These are phyloP conservation scores for Bolboschoenoplectus hybrid DNA, from an alignment of 202 grass and related monocot genomes.

Conservation along the genomic window DNA sequence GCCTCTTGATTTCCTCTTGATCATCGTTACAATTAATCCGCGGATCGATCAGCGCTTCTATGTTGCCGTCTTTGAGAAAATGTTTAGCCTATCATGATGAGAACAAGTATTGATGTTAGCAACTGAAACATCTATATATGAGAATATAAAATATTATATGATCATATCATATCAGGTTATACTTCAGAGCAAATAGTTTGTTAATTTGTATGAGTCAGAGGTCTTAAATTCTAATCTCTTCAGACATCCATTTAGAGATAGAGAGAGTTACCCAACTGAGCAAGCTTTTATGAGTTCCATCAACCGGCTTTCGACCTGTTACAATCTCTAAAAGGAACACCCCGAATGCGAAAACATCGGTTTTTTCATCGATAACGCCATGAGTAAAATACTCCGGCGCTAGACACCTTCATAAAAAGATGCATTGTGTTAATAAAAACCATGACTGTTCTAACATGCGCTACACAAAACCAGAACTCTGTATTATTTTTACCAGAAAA, in stretches of 20 bases:
- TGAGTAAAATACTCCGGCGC: slow-evolving; percentile 97
- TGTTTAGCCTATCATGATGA: slow-evolving; percentile 60
- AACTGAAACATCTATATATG: neutral
- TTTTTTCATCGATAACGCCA: slow-evolving; percentile 97
- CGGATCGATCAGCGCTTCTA: slow-evolving; percentile 59
- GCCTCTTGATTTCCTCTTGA: slow-evolving; percentile 54
- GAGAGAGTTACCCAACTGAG: slow-evolving; percentile 71
- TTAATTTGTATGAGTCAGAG: neutral
- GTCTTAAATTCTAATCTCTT: neutral
- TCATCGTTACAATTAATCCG: slow-evolving; percentile 59
- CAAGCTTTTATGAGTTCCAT: slow-evolving; percentile 74
- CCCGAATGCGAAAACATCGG: slow-evolving; percentile 91
- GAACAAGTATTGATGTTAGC: neutral
- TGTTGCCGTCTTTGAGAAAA: slow-evolving; percentile 57
- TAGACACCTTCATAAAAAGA: slow-evolving; percentile 56
- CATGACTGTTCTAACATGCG: neutral
- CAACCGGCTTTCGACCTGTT: slow-evolving; percentile 84
- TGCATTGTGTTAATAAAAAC: neutral
- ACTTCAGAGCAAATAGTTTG: neutral
- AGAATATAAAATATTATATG: neutral
- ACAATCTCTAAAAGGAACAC: slow-evolving; percentile 92
- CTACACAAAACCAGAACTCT: neutral
- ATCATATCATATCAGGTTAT: neutral
- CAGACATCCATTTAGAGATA: neutral
- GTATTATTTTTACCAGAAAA: neutral